Evolutionary conservation across 1,284 basidiomycete genomes (phyloP), one percentile per base, ranked within the genome.

Genomic region (Cystobasidium sp.): DNA sequence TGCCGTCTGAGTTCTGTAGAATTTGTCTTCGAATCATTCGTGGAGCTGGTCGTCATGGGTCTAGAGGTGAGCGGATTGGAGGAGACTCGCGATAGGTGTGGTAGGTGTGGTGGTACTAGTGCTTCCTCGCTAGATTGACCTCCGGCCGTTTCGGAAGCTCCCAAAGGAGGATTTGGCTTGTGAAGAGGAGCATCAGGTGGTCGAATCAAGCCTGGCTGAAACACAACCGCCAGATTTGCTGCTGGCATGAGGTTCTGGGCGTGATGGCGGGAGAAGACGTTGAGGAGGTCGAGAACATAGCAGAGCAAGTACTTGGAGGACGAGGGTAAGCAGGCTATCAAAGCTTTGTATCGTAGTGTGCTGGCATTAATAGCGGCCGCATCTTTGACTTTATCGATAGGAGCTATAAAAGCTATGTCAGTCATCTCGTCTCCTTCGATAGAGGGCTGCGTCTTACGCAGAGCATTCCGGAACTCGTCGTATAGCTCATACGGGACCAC

Each of bases 241-340:
- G 95, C 91, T 0, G 91, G 95, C 96, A 99, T 99, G 59, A 95
- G 85, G 81, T 98, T 99, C 84, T 91, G 91, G 78, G 94, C 91
- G 37, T 89, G 88, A 81, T 93, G 94, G 74, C 91, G 88, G 1
- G 93, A 91, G 83, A 99, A 97, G 8, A 99, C 94, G 61, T 93
- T 94, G 61, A 99, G 86, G 24, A 99, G 87, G 82, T 99, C 96
- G 75, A 99, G 88, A 44, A 99, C 93, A 82, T 99, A 99, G 70
- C 98, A 89, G 39, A 99, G 86, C 24, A 99, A 88, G 81, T 95
- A 97, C 81, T 96, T 94, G 78, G 97, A 96, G 44, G 91, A 88
- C 18, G 88, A 88, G 0, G 94, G 93, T 86, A 97, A 88, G 61
- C 88, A 86, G 43, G 89, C 87, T 78, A 99, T 96, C 70, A 99